A percentile compares a stretch with the other conserved stretches of the same genome.
phyloP scores from a whole-genome alignment of 2,329 filamentous ascomycete species.

The Aspergillus persii region DNA sequence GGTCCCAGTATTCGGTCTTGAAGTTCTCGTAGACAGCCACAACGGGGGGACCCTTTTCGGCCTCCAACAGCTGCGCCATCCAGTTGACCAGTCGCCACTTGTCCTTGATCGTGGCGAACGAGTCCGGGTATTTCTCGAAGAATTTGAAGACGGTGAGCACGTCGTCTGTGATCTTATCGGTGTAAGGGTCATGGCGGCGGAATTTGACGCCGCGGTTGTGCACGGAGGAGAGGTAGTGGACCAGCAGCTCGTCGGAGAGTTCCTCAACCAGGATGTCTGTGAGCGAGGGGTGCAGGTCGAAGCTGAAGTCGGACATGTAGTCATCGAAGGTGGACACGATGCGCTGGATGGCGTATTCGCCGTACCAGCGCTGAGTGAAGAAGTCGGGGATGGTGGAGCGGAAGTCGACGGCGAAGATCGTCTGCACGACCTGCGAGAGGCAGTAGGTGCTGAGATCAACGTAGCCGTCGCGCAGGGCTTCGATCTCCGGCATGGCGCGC shows the following conservation, averaged over 20 bases:
- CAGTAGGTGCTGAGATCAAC: conserved; percentile 94
- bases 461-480: conserved; percentile 80
- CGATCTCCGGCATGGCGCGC: conserved; percentile 69
- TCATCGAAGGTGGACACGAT: conserved; percentile 95
- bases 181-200: conserved; percentile 79
- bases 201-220: conserved; percentile 91
- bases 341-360: conserved; percentile 80
- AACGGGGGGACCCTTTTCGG: conserved; percentile 68
- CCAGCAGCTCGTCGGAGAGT: conserved; percentile 84
- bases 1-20: conserved; percentile 86
- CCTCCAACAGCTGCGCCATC: conserved; percentile 74
- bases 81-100: conserved; percentile 90
- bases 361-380: conserved; percentile 90
- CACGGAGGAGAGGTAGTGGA: conserved; percentile 77
- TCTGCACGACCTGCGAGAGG: conserved; percentile 77
- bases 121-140: conserved; percentile 70
- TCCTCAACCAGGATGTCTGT: conserved; percentile 92
- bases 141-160: conserved; percentile 87
- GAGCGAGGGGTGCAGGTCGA: conserved; percentile 80
- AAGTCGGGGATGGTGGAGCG: conserved; percentile 77
- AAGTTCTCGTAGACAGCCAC: conserved; percentile 78
- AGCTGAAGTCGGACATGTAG: conserved; percentile 83
- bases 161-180: conserved; percentile 91
- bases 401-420: conserved; percentile 93
- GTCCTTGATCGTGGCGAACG: conserved; percentile 75